phyloP scores from a whole-genome alignment of 306 rosid genomes.

The Malus orientalis region DNA sequence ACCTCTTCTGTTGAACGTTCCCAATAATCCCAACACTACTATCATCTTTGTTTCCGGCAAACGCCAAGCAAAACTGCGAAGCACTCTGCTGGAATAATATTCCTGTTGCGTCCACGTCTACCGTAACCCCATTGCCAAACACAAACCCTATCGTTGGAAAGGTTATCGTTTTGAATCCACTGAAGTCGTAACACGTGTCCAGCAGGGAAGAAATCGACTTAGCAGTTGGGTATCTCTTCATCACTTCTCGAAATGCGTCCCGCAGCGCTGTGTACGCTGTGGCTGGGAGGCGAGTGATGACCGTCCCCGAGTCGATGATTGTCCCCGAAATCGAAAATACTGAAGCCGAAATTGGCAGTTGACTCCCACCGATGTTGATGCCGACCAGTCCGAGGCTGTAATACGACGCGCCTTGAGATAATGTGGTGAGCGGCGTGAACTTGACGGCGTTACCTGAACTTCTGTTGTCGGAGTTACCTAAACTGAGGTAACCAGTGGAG shows the following conservation, averaged over 20 bases:
- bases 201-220: neutral
- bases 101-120: neutral
- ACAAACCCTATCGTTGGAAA: constrained; percentile 8
- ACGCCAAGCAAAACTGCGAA: constrained; percentile 54
- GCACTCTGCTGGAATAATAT: neutral
- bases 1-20: constrained; percentile 59
- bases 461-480: constrained; percentile 15
- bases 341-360: constrained; percentile 23
- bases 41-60: constrained; percentile 41
- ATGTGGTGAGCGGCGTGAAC: constrained; percentile 44
- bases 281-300: constrained; percentile 18
- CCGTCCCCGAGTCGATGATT: constrained; percentile 22
- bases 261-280: constrained; percentile 7
- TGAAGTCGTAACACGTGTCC: constrained; percentile 24
- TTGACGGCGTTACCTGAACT: constrained; percentile 1
- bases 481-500: constrained; percentile 41
- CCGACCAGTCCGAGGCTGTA: constrained; percentile 41
- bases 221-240: constrained; percentile 3
- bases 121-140: constrained; percentile 3
- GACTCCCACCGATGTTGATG: constrained; percentile 28
- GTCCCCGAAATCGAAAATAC: constrained; percentile 3
- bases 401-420: constrained; percentile 15
- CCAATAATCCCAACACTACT: constrained; percentile 42
- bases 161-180: neutral
- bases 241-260: constrained; percentile 6